Conservation (phyloP, 2,329 filamentous ascomycete genomes). For the Nemania serpens region DNA sequence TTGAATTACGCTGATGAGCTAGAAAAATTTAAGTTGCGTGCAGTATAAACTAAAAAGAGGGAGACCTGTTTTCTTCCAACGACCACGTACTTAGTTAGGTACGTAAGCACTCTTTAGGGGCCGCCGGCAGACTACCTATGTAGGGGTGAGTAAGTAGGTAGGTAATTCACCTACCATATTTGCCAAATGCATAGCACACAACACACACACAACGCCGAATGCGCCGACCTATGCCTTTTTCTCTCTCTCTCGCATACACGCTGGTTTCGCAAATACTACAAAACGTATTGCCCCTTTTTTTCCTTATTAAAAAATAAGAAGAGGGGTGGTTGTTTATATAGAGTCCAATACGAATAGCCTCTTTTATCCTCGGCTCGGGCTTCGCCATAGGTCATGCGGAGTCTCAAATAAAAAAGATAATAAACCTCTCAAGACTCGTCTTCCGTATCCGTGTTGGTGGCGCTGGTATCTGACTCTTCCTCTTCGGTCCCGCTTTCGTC, state of each 20-base stretch:
- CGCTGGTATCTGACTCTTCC: slow-evolving; percentile 68
- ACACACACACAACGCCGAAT: slow-evolving; percentile 18
- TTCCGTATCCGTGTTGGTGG: slow-evolving; percentile 71
- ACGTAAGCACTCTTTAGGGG: too few relatives aligned
- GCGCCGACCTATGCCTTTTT: slow-evolving; percentile 26
- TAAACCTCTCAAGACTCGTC: slow-evolving; percentile 53
- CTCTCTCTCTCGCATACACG: slow-evolving; percentile 10
- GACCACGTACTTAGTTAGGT: too few relatives aligned
- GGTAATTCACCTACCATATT: slow-evolving; percentile 7
- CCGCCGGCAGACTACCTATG: too few relatives aligned
- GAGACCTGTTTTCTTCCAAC: background rate
- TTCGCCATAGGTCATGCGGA: background rate
- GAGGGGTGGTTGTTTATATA: slow-evolving; percentile 5
- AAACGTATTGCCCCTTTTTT: slow-evolving; percentile 4
- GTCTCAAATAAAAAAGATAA: background rate
- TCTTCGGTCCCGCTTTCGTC: slow-evolving; percentile 86
- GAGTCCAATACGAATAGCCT: background rate
- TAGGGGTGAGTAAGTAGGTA: too few relatives aligned
- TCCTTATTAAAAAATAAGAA: background rate
- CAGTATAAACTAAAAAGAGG: background rate
- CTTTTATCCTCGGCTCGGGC: background rate
- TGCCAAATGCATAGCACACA: slow-evolving; percentile 6
- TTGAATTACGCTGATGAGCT: too few relatives aligned
- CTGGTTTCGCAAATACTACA: slow-evolving; percentile 15
- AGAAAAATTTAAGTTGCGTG: background rate